Conservation (phyloP, 2,329 filamentous ascomycete species). For the Cryphonectria radicalis region DNA sequence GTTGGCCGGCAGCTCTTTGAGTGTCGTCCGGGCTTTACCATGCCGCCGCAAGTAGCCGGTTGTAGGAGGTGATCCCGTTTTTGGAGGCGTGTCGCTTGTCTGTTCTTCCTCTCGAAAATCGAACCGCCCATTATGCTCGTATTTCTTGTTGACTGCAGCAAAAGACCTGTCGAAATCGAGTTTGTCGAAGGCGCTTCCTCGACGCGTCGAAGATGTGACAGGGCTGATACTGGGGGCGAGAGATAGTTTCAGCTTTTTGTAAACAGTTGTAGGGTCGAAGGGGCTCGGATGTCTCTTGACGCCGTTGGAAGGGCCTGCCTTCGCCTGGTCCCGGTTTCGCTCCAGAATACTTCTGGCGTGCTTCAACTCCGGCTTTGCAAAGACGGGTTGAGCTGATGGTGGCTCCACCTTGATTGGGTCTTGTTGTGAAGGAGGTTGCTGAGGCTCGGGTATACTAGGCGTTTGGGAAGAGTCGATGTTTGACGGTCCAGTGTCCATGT, state of each 20-base stretch:
- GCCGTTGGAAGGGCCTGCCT: conserved; percentile 37
- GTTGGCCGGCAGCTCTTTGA: conserved; percentile 42
- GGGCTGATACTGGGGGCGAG: conserved; percentile 36
- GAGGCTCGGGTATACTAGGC: conserved; percentile 31
- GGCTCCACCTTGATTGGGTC: conserved; percentile 24
- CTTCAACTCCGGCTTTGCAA: conserved; percentile 63
- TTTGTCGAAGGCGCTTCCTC: conserved; percentile 57
- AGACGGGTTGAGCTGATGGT: conserved; percentile 42
- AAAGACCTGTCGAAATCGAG: conserved; percentile 58
- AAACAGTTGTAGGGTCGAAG: conserved; percentile 62
- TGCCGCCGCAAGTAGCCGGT: conserved; percentile 55
- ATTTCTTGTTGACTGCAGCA: conserved; percentile 61
- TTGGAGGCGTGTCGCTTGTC: conserved; percentile 36
- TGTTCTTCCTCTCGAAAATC: conserved; percentile 47
- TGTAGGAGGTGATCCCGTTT: conserved; percentile 45
- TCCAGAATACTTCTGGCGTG: conserved; percentile 59
- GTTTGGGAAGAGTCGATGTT: conserved; percentile 26
- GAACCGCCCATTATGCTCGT: conserved; percentile 60
- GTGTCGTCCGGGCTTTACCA: conserved; percentile 45
- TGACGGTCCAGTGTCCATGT: conserved; percentile 32
- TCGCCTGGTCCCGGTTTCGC: conserved; percentile 36
- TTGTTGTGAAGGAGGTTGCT: conserved; percentile 28
- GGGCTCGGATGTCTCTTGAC: conserved; percentile 60
- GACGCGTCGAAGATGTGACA: conserved; percentile 38
- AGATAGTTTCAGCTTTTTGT: conserved; percentile 59